Base-by-base conservation (phyloP, 78 protist genomes). In the Dictyostelium intermedium region DNA sequence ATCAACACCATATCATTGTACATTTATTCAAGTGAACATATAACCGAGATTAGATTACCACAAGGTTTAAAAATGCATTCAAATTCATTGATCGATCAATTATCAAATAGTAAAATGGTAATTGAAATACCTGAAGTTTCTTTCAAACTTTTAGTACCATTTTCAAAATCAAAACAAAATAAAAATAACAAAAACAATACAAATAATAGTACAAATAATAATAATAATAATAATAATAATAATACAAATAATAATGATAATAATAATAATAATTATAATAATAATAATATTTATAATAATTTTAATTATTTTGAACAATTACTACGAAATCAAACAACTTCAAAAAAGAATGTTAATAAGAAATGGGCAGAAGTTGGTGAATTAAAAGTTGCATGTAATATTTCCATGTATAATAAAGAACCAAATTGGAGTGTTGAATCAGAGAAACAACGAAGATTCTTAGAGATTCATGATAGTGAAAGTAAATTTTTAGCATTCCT, bases 341-440 rank as follows among this genome's bases (percentile, higher is more conserved):
- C 35, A 4, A 39, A 53, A 30, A 74, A 61, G n/a, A 56, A 27
- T 56, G 27, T 10, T 56, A 87, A 87, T 16, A 87, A 63, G 32
- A 91, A 91, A 66, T 91, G 95, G 95, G 84, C 84, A 25, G 95
- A 91, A 53, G 95, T 91, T 77, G 95, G 95, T 23, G 85, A 83
- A 25, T 32, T 84, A 10, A 73, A 35, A 14, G 79, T 83, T 20
- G 43, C 77, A 8, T 23, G 69, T 37, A 91, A 91, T 47, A 11
- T 91, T 5, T 79, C 83, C 3, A 63, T 91, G 5, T 91, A 91
- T 35, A 56, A 45, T 13, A 91, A 91, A 34, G 84, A 83, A 34
- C 92, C 95, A 37, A 91, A 91, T 66, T 91, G 95, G 95, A 18
- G 56, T n/a, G 34, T 53, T 10, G 95, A 91, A 32, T 60, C 91